Conservation (phyloP, 2,329 filamentous ascomycete genomes). For the Parasarocladium wereldwijsianum region DNA sequence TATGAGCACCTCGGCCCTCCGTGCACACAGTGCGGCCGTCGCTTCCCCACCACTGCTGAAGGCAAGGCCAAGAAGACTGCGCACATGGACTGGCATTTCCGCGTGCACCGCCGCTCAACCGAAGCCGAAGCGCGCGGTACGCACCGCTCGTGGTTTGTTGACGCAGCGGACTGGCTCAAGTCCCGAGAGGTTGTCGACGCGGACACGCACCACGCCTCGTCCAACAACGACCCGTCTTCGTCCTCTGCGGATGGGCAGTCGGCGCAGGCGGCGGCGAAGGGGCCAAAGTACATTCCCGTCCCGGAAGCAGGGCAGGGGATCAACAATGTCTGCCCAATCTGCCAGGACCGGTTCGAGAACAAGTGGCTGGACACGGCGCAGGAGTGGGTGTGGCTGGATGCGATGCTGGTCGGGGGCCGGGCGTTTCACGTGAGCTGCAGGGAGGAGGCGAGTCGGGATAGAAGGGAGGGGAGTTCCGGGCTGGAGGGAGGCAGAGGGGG, state of each 20-base stretch:
- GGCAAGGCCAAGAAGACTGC: slow-evolving; percentile 76
- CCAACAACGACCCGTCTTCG: no score
- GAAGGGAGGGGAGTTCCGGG: slow-evolving; percentile 32
- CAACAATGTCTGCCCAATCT: slow-evolving; percentile 78
- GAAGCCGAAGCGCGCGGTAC: slow-evolving; percentile 77
- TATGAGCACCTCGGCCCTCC: slow-evolving; percentile 75
- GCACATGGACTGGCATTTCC: slow-evolving; percentile 98
- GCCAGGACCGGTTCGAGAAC: slow-evolving; percentile 87
- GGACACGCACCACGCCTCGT: slow-evolving; percentile 25
- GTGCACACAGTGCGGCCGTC: slow-evolving; percentile 80
- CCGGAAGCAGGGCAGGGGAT: slow-evolving; percentile 63
- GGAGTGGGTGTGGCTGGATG: slow-evolving; percentile 95
- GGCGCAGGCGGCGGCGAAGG: slow-evolving; percentile 22
- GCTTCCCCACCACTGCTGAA: slow-evolving; percentile 64
- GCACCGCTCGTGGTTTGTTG: slow-evolving; percentile 89
- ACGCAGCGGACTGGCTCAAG: slow-evolving; percentile 74
- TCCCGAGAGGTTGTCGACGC: slow-evolving; percentile 68
- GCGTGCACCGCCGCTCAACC: slow-evolving; percentile 74
- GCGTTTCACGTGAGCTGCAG: slow-evolving; percentile 88
- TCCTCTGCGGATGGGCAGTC: slow-evolving; percentile 18
- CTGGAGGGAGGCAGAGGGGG: slow-evolving; percentile 32
- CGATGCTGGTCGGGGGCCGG: slow-evolving; percentile 59
- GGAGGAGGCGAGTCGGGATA: slow-evolving; percentile 61
- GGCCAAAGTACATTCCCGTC: slow-evolving; percentile 62
- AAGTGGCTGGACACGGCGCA: slow-evolving; percentile 86